Conservation (phyloP, 306 rosid genomes). For the Dryas alaskensis region DNA sequence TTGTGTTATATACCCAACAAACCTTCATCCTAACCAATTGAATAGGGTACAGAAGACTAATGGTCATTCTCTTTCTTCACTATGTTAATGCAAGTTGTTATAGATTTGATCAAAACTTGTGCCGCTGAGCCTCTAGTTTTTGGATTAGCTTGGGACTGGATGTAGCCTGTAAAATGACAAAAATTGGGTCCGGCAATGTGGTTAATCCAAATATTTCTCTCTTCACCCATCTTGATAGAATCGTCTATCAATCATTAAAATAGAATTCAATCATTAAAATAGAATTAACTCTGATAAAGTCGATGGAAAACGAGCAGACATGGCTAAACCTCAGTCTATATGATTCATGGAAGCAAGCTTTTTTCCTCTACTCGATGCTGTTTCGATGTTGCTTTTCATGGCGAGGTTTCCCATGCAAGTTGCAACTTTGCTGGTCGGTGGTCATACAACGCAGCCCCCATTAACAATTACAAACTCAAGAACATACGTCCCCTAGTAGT, state of each 20-base stretch:
- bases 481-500: too few species aligned
- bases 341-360: not conserved
- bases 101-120: not conserved
- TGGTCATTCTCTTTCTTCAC: not conserved
- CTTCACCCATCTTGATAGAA: too few species aligned
- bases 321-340: not conserved
- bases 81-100: too few species aligned
- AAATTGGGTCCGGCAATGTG: too few species aligned
- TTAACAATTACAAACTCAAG: too few species aligned
- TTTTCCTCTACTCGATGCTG: not conserved
- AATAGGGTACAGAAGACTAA: slow-evolving; percentile 1
- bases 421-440: too few species aligned
- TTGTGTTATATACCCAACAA: slow-evolving; percentile 17
- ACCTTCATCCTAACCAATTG: slow-evolving; percentile 3
- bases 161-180: too few species aligned
- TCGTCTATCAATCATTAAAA: not conserved
- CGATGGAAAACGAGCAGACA: slow-evolving; percentile 1
- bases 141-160: too few species aligned
- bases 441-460: too few species aligned
- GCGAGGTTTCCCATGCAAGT: not conserved
- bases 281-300: not conserved
- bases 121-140: too few species aligned
- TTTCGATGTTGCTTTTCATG: too few species aligned
- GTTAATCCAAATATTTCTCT: too few species aligned
- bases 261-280: not conserved